A percentile compares a stretch with the other conserved stretches of the same genome.
These are phyloP conservation scores for Sophora flavescens DNA, from an alignment of 306 rosid species.

Conservation along the genomic window DNA sequence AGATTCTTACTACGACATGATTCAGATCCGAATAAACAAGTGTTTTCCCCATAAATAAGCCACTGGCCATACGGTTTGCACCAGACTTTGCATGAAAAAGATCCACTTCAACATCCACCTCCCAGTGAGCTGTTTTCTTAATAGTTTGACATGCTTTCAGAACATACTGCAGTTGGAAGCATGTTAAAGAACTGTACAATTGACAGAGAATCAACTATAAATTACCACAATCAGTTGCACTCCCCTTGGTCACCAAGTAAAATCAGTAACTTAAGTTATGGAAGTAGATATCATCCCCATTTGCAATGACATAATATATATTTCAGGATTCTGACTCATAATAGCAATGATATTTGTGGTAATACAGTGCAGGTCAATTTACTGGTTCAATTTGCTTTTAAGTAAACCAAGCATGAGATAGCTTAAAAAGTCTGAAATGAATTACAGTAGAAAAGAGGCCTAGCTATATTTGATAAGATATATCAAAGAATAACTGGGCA, in stretches of 20 bases:
- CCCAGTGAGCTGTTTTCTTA: conserved; percentile 91
- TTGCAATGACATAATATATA: not conserved
- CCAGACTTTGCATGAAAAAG: conserved; percentile 75
- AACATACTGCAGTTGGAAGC: conserved; percentile 75
- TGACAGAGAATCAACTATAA: not conserved
- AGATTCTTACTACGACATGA: conserved; percentile 74
- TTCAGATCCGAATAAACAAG: conserved; percentile 83
- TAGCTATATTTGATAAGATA: conserved; percentile 11
- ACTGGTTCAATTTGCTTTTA: conserved; percentile 8
- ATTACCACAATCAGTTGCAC: conserved; percentile 26
- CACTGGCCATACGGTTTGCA: conserved; percentile 68
- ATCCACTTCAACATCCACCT: conserved; percentile 95
- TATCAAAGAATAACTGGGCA: conserved; percentile 6
- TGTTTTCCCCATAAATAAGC: conserved; percentile 81
- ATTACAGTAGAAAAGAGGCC: not conserved
- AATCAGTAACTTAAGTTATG: conserved; percentile 8
- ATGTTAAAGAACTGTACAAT: conserved; percentile 38
- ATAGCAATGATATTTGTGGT: not conserved
- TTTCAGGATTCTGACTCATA: not conserved
- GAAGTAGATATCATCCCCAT: not conserved
- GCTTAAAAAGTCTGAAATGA: conserved; percentile 6
- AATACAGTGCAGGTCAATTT: conserved; percentile 15
- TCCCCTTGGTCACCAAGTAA: not conserved
- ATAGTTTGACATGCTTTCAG: conserved; percentile 69
- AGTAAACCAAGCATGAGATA: conserved; percentile 5